Evolutionary conservation across 2,329 filamentous ascomycete species (phyloP).

Genomic region (Aspergillus costaricaensis): DNA sequence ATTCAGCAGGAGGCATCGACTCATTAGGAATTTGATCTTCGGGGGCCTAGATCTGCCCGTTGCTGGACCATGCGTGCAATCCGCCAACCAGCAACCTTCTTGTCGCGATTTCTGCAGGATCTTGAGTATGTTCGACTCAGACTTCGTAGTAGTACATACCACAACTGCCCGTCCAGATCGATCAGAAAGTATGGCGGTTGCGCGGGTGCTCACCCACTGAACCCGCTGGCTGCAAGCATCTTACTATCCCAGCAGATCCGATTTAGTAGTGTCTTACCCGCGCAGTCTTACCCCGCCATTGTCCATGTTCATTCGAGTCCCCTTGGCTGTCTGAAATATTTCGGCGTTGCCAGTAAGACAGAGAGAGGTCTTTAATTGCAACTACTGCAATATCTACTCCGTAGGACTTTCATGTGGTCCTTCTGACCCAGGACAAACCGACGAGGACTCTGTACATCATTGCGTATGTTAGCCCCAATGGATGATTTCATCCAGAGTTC

Average conservation of each 20-base stretch:
- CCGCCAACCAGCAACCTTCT: background rate
- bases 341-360: background rate
- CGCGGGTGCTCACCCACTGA: background rate
- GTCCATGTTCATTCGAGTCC: background rate
- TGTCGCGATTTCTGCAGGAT: background rate
- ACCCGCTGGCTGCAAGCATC: background rate
- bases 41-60: background rate
- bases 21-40: background rate
- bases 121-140: background rate
- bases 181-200: background rate
- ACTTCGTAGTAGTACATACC: conserved; percentile 1
- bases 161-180: background rate
- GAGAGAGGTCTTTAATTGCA: too few relatives aligned
- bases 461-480: too few relatives aligned
- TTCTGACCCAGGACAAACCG: background rate
- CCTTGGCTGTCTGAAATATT: background rate
- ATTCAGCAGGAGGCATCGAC: background rate
- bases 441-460: too few relatives aligned
- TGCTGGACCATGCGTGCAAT: background rate
- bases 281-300: background rate
- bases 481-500: too few relatives aligned
- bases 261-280: background rate
- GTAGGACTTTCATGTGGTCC: background rate
- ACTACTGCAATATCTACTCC: too few relatives aligned
- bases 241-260: background rate